phyloP scores from a whole-genome alignment of 176 grass and related monocot genomes.

The Alloteropsis semialata region DNA sequence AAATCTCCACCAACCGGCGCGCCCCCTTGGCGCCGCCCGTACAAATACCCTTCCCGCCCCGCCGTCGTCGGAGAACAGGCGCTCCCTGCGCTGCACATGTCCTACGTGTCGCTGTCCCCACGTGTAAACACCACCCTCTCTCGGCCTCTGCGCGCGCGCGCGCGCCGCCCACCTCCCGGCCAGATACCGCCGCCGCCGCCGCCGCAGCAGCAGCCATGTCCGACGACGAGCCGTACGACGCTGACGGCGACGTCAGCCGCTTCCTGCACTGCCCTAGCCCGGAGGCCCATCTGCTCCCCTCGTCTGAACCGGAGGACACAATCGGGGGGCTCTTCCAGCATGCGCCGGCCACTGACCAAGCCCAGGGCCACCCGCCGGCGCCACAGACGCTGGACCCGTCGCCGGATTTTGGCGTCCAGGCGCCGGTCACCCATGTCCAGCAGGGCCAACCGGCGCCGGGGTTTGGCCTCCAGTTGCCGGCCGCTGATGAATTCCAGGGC shows the following conservation, averaged over 20 bases:
- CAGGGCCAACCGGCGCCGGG: background rate
- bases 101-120: too few relatives aligned
- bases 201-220: background rate
- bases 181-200: background rate
- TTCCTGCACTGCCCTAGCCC: background rate
- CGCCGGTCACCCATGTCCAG: background rate
- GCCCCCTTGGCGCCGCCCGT: too few relatives aligned
- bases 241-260: conserved; percentile 3
- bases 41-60: too few relatives aligned
- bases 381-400: background rate
- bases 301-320: background rate
- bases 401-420: background rate
- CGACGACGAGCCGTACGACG: background rate
- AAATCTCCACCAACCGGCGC: too few relatives aligned
- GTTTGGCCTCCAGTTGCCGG: background rate
- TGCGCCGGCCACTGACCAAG: background rate
- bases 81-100: too few relatives aligned
- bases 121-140: background rate
- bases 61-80: too few relatives aligned
- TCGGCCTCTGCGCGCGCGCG: background rate
- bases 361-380: background rate
- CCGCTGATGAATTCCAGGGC: background rate
- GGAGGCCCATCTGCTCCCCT: background rate
- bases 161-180: background rate
- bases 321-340: background rate